These are phyloP conservation scores for Nicotiana rustica DNA, from an alignment of 305 asterid species.

Conservation along the genomic window DNA sequence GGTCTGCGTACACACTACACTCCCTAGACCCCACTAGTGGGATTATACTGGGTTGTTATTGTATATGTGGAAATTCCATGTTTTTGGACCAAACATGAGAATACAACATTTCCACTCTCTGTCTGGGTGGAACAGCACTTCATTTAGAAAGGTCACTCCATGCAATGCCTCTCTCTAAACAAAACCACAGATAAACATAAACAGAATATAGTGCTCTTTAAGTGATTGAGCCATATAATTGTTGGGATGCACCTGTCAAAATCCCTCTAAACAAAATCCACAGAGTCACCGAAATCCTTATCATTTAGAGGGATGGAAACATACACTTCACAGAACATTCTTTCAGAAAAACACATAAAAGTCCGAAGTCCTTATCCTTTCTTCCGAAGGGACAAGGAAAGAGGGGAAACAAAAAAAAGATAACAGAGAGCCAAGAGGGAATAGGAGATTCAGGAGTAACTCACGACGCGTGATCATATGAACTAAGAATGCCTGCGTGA, in stretches of 20 bases:
- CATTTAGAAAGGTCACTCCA: background rate
- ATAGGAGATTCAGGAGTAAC: conserved; percentile 41
- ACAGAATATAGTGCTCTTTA: background rate
- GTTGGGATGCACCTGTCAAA: background rate
- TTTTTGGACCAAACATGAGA: conserved; percentile 20
- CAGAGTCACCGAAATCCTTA: background rate
- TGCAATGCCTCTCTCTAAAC: background rate
- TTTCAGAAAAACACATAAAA: background rate
- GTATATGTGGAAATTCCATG: background rate
- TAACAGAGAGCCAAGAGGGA: background rate
- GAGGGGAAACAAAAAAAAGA: background rate
- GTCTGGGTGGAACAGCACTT: background rate
- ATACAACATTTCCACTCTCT: background rate
- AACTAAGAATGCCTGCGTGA: conserved; percentile 78
- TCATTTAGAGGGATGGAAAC: conserved; percentile 2
- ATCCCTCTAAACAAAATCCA: background rate
- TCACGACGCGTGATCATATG: conserved; percentile 88
- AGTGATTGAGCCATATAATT: background rate
- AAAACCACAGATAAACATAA: background rate
- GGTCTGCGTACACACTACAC: too few relatives aligned
- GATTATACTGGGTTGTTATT: too few relatives aligned
- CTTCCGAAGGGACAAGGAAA: conserved; percentile 13
- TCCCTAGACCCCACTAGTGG: too few relatives aligned
- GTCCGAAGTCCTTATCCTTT: conserved; percentile 15
- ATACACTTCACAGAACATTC: background rate